Base-by-base conservation (phyloP, 148 eudicot genomes). In the Fallopia convolvulus region DNA sequence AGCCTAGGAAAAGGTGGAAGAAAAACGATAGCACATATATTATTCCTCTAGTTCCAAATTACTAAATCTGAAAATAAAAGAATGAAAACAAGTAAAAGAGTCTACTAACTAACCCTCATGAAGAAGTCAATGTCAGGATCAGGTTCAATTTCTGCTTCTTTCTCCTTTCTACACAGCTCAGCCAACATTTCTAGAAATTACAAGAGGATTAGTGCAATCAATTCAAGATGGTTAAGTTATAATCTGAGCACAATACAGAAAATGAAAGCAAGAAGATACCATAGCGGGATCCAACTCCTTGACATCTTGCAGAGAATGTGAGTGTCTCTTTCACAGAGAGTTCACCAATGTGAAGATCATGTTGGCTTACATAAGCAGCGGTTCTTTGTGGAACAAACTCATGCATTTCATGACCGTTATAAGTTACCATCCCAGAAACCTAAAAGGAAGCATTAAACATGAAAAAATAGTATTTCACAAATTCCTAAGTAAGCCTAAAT, bases 291-390 rank as follows among this genome's bases (percentile, higher is more conserved):
- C 86, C 87, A 48, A 84, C 83, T 13, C 89, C 89, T 74, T 84
- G 87, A 66, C 84, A 82, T 74, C 89, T 82, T 23, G 85, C 89
- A 15, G 87, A 82, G 74, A 82, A 87, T 13, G 81, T 86, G 74
- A 84, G 65, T 7, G 89, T 87, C 78, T 87, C 89, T 76, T 85
- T 81, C 36, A 87, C 89, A 55, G 89, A 84, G 84, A 87, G 79
- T 74, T 87, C 89, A 48, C 87, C 89, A 14, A 79, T 81, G 52
- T 87, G 89, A 8, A 83, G 49, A 75, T 87, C 88, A 78, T 85
- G 72, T n/a, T 87, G 88, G 77, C 90, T 83, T 9, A 70, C 15
- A 70, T 70, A 70, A 0, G 74, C 74, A 14, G 74, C 74, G 0
- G 46, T 70, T 70, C 74, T 36, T 18, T 70, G 74, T 8, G 74